phyloP scores from a whole-genome alignment of 164 flowering plant species.

The Saururus chinensis region DNA sequence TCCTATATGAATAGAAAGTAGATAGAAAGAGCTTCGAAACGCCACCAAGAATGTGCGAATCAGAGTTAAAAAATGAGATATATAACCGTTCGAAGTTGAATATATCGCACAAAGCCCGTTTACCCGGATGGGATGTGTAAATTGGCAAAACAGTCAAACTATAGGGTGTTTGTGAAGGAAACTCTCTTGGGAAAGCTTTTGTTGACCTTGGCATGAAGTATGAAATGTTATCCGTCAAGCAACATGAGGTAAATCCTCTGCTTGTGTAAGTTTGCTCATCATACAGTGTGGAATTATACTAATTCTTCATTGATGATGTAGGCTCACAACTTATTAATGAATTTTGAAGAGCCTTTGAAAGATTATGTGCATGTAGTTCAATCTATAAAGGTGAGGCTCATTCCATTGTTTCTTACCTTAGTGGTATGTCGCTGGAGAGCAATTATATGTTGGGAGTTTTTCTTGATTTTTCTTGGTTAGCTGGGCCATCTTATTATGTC shows the following conservation, averaged over 20 bases:
- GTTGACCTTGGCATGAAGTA: constrained; percentile 83
- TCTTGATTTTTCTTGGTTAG: no score
- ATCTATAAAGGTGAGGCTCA: constrained; percentile 65
- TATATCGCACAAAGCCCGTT: no score
- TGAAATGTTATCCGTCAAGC: constrained; percentile 63
- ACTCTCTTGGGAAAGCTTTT: constrained; percentile 82
- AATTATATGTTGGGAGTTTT: no score
- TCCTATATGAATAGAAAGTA: no score
- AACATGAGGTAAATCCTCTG: constrained; percentile 55
- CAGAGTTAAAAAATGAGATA: no score
- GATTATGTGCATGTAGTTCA: constrained; percentile 97
- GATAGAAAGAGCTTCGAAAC: no score
- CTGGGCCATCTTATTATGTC: no score
- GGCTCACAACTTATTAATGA: constrained; percentile 86
- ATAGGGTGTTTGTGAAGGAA: constrained; percentile 76
- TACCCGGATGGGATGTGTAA: no score
- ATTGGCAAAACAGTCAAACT: constrained; percentile 90
- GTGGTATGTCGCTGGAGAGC: neutral
- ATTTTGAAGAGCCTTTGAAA: constrained; percentile 96
- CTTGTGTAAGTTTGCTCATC: neutral
- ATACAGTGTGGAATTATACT: neutral
- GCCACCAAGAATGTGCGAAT: no score
- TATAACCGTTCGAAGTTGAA: no score
- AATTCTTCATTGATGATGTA: constrained; percentile 15
- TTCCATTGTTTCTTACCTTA: neutral